A percentile compares a stretch with the other conserved stretches of the same genome.
phyloP scores from a whole-genome alignment of 1,284 basidiomycete genomes.

The Ustilago curta region DNA sequence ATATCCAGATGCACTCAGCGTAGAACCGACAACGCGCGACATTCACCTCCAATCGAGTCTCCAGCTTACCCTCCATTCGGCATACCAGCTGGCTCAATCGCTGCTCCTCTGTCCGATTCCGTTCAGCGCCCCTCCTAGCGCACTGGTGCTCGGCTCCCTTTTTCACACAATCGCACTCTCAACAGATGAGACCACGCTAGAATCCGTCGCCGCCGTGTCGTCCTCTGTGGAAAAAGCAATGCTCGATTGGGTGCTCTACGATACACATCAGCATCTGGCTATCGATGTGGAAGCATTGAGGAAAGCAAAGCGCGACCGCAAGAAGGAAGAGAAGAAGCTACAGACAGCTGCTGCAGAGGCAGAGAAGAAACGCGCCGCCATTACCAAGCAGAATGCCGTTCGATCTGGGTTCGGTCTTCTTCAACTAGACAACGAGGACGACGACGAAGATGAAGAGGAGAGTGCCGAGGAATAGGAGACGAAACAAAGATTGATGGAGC shows the following conservation, averaged over 20 bases:
- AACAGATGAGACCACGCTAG: constrained; percentile 19
- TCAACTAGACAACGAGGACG: constrained; percentile 23
- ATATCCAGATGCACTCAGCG: constrained; percentile 22
- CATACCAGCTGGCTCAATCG: constrained; percentile 41
- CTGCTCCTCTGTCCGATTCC: constrained; percentile 39
- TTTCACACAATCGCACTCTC: constrained; percentile 40
- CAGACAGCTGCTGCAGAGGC: constrained; percentile 23
- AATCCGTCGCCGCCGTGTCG: constrained; percentile 16
- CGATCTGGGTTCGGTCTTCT: constrained; percentile 34
- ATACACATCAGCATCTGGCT: constrained; percentile 35
- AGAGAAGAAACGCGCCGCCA: constrained; percentile 20
- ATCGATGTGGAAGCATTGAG: constrained; percentile 52
- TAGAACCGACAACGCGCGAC: constrained; percentile 39
- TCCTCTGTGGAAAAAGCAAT: constrained; percentile 28
- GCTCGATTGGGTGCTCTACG: constrained; percentile 43
- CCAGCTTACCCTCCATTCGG: constrained; percentile 43
- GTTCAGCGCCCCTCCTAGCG: constrained; percentile 35
- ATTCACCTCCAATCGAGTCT: constrained; percentile 45
- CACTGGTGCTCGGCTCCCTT: constrained; percentile 37
- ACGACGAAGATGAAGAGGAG: constrained; percentile 23
- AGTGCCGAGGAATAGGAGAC: constrained; percentile 21
- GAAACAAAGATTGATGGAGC: not conserved
- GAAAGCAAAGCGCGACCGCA: constrained; percentile 45
- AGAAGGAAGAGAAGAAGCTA: constrained; percentile 42
- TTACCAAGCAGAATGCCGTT: constrained; percentile 26